These are phyloP conservation scores for Trichoderma erinaceum DNA, from an alignment of 495 filamentous ascomycete genomes.

Conservation along the genomic window DNA sequence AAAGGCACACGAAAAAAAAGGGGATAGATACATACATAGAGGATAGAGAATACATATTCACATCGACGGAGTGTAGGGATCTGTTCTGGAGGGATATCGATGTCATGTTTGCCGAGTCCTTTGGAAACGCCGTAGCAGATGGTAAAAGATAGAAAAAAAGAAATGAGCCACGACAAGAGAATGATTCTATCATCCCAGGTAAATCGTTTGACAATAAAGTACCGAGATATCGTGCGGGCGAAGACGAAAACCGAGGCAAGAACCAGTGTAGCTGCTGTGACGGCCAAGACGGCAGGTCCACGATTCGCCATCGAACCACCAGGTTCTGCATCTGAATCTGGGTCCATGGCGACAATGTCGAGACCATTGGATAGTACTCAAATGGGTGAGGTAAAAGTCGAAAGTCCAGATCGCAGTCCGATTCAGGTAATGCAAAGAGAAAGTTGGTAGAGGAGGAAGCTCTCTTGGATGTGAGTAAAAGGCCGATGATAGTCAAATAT, in stretches of 20 bases:
- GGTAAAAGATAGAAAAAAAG: conserved; percentile 68
- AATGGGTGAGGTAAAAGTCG: not conserved
- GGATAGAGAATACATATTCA: conserved; percentile 75
- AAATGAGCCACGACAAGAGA: conserved; percentile 73
- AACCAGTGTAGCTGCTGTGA: conserved; percentile 63
- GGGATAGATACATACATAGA: conserved; percentile 57
- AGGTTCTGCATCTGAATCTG: conserved; percentile 14
- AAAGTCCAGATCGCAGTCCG: not conserved
- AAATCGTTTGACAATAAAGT: conserved; percentile 63
- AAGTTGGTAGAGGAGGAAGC: not conserved
- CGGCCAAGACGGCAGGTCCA: conserved; percentile 62
- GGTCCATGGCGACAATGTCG: not conserved
- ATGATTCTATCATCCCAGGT: conserved; percentile 80
- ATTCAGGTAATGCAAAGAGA: not conserved
- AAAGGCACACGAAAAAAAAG: not conserved
- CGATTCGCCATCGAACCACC: conserved; percentile 36
- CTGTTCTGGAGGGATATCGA: conserved; percentile 47
- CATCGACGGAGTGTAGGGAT: conserved; percentile 51
- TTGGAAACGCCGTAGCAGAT: conserved; percentile 65
- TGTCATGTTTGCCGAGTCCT: conserved; percentile 73
- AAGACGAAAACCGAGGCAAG: conserved; percentile 65
- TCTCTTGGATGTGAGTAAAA: not conserved
- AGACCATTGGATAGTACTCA: not conserved
- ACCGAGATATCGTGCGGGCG: conserved; percentile 64
- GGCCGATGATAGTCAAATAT: not conserved